Evolutionary conservation across 2,329 filamentous ascomycete species (phyloP).

Genomic region (Monosporascus sp.): DNA sequence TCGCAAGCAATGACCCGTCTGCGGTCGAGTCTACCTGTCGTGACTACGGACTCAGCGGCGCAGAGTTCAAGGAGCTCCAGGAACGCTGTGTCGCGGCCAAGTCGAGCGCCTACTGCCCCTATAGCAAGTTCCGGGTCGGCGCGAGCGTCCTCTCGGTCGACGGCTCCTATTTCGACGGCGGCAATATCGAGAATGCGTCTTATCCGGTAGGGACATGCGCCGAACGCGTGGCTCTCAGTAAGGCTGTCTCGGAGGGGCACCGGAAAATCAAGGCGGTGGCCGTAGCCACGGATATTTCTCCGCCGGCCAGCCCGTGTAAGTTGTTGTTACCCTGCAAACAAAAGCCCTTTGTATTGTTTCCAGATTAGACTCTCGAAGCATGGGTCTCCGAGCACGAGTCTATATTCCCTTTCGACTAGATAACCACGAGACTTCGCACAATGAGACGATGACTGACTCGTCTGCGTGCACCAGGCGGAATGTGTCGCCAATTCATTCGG

Average conservation of each 20-base stretch:
- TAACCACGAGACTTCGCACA: too few relatives aligned
- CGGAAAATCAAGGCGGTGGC: constrained; percentile 69
- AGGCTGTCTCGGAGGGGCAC: constrained; percentile 62
- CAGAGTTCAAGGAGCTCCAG: constrained; percentile 62
- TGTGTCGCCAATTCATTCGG: constrained; percentile 89
- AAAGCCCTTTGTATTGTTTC: neutral
- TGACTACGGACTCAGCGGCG: constrained; percentile 46
- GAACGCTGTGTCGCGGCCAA: constrained; percentile 66
- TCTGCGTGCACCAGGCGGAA: constrained; percentile 45
- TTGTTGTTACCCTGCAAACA: neutral
- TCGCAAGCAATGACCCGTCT: neutral
- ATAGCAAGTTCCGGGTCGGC: constrained; percentile 89
- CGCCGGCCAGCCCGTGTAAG: constrained; percentile 66
- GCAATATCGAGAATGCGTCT: constrained; percentile 88
- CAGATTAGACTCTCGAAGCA: too few relatives aligned
- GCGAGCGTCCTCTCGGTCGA: constrained; percentile 62
- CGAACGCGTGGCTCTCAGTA: constrained; percentile 82
- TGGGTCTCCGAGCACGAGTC: too few relatives aligned
- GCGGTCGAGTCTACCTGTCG: constrained; percentile 29
- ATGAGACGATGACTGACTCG: too few relatives aligned
- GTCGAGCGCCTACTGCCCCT: constrained; percentile 79
- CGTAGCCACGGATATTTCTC: constrained; percentile 73
- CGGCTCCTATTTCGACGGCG: constrained; percentile 60
- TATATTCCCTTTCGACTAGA: too few relatives aligned
- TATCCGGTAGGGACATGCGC: constrained; percentile 96